Percentiles rank a stretch among this genome's conserved stretches.
phyloP scores from a whole-genome alignment of 2,329 filamentous ascomycete genomes.

The Daldinia eschscholtzii region DNA sequence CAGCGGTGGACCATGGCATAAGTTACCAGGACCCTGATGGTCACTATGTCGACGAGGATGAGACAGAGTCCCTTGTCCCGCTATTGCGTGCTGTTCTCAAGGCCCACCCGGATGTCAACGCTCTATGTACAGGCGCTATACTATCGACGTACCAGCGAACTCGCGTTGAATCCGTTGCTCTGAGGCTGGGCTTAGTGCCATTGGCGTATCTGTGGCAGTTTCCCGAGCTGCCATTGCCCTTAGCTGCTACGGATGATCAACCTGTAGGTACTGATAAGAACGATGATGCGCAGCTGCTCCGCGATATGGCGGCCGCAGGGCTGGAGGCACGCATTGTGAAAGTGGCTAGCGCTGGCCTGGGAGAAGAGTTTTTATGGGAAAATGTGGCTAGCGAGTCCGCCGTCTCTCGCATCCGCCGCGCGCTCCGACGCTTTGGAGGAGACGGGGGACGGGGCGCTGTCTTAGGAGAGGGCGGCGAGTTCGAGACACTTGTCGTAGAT shows the following conservation, averaged over 20 bases:
- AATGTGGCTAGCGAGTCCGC: slow-evolving; percentile 74
- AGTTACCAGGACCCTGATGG: slow-evolving; percentile 69
- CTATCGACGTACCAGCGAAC: slow-evolving; percentile 96
- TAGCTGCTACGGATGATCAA: slow-evolving; percentile 9
- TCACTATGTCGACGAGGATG: slow-evolving; percentile 66
- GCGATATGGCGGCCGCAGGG: slow-evolving; percentile 82
- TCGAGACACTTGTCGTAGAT: slow-evolving; percentile 90
- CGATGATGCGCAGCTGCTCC: slow-evolving; percentile 72
- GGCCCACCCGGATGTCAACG: slow-evolving; percentile 83
- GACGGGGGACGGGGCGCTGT: slow-evolving; percentile 73
- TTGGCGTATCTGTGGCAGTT: slow-evolving; percentile 95
- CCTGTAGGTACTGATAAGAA: slow-evolving; percentile 14
- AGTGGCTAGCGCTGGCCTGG: slow-evolving; percentile 89
- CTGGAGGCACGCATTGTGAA: slow-evolving; percentile 95
- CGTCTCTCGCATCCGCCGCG: slow-evolving; percentile 61
- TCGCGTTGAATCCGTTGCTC: slow-evolving; percentile 89
- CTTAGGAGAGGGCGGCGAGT: slow-evolving; percentile 94
- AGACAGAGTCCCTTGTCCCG: slow-evolving; percentile 88
- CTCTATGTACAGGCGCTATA: slow-evolving; percentile 90
- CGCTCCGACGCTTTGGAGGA: slow-evolving; percentile 76
- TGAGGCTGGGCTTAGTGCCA: slow-evolving; percentile 84
- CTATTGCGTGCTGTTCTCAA: slow-evolving; percentile 76
- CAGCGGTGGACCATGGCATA: slow-evolving; percentile 75
- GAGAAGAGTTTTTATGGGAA: slow-evolving; percentile 83
- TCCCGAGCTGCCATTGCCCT: slow-evolving; percentile 66